Base-by-base conservation (phyloP, 176 grass and related monocot genomes). In the Ananas comosus region DNA sequence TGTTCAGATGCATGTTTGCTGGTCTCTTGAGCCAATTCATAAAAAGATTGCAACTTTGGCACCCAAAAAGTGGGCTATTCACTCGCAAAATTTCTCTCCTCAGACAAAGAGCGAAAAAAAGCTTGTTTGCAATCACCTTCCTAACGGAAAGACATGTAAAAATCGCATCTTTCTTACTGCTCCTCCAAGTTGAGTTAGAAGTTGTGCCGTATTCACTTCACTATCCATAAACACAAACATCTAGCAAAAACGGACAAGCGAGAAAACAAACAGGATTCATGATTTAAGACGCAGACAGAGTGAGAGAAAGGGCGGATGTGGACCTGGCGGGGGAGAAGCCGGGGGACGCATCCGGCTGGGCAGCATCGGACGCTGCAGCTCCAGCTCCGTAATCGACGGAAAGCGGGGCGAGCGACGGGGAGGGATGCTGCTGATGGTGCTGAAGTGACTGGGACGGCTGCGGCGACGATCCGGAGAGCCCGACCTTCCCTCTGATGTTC, bases 401-500 rank as follows among this genome's bases (percentile, higher is more conserved):
- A 69, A 13, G 79, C 49, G 67, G 17, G 53, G 51, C 75, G 17
- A 63, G 64, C 68, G 80, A 80, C 3, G 66, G 79, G 65, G 77
- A 64, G 10, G 75, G 51, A 12, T 56, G 51, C 63, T 54, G 70
- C 78, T 24, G 76, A 48, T 65, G 57, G 53, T 69, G 71, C 51
- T 78, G 77, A 42, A 74, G 67, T 56, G 70, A 67, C 73, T 76
- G 77, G 63, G 79, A 70, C 63, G 71, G 69, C 16, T 74, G 81
- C 78, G 63, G 64, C 64, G 23, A 27, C 76, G 80, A 82, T 72
- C 67, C 86, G 18, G 87, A 80, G 78, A 99, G 86, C 42, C 91
- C 95, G 76, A 99, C 95, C 87, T 86, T 99, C 77, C 80, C 83
- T 27, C 71, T 85, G 72, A 85, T 64, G 64, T 85, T 78, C 72